These are phyloP conservation scores for Phlebiopsis flavidoalba DNA, from an alignment of 768 basidiomycete genomes.

Conservation along the genomic window DNA sequence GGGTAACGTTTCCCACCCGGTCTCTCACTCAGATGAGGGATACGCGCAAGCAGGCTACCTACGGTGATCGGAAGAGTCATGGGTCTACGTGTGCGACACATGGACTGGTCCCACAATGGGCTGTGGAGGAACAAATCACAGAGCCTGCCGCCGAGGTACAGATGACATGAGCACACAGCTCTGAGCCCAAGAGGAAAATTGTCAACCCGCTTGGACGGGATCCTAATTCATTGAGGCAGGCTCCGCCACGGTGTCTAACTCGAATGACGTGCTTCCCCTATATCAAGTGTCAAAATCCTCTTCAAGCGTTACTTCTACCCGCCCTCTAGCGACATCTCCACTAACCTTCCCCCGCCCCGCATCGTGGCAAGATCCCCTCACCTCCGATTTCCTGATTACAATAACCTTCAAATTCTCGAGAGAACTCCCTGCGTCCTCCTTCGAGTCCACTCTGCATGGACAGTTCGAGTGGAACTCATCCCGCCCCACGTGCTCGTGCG, in stretches of 20 bases:
- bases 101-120: conserved; percentile 71
- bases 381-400: conserved; percentile 63
- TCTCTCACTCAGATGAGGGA: conserved; percentile 12
- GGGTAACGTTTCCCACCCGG: conserved; percentile 29
- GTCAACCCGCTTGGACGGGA: no score
- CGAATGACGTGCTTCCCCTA: conserved; percentile 58
- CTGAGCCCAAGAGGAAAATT: no score
- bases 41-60: conserved; percentile 21
- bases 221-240: no score
- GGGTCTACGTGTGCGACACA: conserved; percentile 60
- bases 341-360: conserved; percentile 37
- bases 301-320: conserved; percentile 59
- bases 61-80: conserved; percentile 43
- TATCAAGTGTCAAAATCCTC: conserved; percentile 53
- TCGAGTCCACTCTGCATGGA: no score
- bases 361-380: conserved; percentile 23
- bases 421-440: conserved; percentile 51
- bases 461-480: conserved; percentile 57
- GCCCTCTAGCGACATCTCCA: conserved; percentile 36
- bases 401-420: conserved; percentile 48
- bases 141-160: no score
- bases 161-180: no score
- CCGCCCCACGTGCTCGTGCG: conserved; percentile 76
- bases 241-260: conserved; percentile 54
- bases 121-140: no score